These are phyloP conservation scores for Castanea sativa DNA, from an alignment of 306 rosid species.

Conservation along the genomic window DNA sequence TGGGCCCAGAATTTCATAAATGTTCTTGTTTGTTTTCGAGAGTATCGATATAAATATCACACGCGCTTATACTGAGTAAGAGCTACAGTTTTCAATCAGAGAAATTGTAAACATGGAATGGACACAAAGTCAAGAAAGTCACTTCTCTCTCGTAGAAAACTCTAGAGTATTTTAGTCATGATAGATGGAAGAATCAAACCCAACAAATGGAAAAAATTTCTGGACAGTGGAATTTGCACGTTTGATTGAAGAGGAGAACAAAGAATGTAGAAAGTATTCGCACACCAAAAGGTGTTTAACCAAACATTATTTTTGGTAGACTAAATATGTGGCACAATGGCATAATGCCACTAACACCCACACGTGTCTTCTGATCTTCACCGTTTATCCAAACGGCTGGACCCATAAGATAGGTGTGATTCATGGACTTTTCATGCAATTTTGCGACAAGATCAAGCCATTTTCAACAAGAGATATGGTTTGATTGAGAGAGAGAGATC, in stretches of 20 bases:
- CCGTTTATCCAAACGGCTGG: neutral
- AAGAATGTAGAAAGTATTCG: slow-evolving; percentile 23
- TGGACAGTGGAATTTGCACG: slow-evolving; percentile 33
- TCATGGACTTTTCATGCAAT: neutral
- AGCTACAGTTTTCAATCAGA: slow-evolving; percentile 18
- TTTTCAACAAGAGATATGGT: neutral
- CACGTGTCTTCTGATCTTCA: slow-evolving; percentile 6
- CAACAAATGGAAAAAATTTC: slow-evolving; percentile 1
- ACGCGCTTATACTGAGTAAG: slow-evolving; percentile 13
- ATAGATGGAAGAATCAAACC: slow-evolving; percentile 31
- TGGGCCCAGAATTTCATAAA: too few relatives aligned
- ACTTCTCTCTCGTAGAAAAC: slow-evolving; percentile 18
- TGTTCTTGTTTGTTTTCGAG: neutral
- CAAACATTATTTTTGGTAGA: slow-evolving; percentile 22
- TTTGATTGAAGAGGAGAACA: slow-evolving; percentile 4
- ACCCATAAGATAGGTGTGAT: neutral
- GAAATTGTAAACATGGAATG: slow-evolving; percentile 13
- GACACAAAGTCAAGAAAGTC: slow-evolving; percentile 48
- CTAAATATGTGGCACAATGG: slow-evolving; percentile 3
- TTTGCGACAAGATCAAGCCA: neutral
- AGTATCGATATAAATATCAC: too few relatives aligned
- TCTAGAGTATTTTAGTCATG: slow-evolving; percentile 9
- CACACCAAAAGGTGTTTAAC: slow-evolving; percentile 40
- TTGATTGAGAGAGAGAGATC: neutral
- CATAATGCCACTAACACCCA: slow-evolving; percentile 27